These are phyloP conservation scores for Rhynchospora breviuscula DNA, from an alignment of 176 grass and related monocot species.

Conservation along the genomic window DNA sequence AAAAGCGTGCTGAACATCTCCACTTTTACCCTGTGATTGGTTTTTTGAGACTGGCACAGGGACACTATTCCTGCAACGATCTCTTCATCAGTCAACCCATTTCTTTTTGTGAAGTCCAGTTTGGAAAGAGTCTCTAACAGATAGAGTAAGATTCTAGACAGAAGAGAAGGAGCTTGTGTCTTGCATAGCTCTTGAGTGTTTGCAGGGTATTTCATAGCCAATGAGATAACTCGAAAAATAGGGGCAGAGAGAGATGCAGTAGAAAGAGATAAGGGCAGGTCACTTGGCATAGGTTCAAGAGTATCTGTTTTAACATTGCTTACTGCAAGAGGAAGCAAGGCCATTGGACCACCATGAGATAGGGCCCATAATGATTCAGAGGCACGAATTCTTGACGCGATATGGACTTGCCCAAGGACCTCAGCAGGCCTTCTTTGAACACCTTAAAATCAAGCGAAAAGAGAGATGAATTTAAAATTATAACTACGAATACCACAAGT, in stretches of 20 bases:
- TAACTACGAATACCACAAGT: constrained; percentile 11
- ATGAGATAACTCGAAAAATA: constrained; percentile 87
- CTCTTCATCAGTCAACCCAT: constrained; percentile 60
- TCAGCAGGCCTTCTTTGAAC: constrained; percentile 89
- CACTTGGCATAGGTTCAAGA: constrained; percentile 70
- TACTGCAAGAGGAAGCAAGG: constrained; percentile 87
- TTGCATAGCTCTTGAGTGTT: constrained; percentile 89
- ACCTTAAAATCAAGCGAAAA: constrained; percentile 61
- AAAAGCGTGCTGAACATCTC: constrained; percentile 88
- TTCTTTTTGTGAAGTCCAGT: constrained; percentile 43
- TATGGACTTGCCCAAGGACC: constrained; percentile 91
- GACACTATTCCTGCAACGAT: constrained; percentile 79
- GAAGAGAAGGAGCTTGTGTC: constrained; percentile 73
- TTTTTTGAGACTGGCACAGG: constrained; percentile 87
- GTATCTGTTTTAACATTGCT: constrained; percentile 81
- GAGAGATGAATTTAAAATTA: constrained; percentile 20
- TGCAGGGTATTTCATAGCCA: constrained; percentile 82
- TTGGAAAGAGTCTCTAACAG: constrained; percentile 60
- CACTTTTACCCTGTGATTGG: constrained; percentile 75
- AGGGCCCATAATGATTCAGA: constrained; percentile 92
- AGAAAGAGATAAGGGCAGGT: constrained; percentile 38
- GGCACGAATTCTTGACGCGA: constrained; percentile 70
- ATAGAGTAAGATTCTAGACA: constrained; percentile 76
- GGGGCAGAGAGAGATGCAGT: constrained; percentile 73
- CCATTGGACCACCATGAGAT: constrained; percentile 85